Evolutionary conservation across 2,329 filamentous ascomycete species (phyloP).

Genomic region (Paecilomyces sp.): DNA sequence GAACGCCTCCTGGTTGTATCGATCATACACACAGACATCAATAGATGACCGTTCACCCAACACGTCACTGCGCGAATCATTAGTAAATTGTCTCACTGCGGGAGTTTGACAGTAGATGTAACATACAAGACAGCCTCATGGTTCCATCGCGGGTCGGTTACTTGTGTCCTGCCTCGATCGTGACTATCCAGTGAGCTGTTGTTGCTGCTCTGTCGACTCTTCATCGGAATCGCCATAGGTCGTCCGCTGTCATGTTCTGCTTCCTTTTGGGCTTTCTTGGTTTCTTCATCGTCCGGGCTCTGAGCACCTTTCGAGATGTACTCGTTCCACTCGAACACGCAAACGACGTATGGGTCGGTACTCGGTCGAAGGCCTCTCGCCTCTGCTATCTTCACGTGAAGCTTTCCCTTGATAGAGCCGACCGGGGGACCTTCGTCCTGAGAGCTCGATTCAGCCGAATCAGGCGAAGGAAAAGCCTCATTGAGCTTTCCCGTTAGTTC

Average conservation of each 20-base stretch:
- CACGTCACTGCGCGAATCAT: constrained; percentile 62
- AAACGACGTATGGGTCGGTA: constrained; percentile 89
- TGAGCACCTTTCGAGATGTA: constrained; percentile 84
- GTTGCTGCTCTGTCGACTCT: constrained; percentile 92
- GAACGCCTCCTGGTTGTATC: constrained; percentile 76
- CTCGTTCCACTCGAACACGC: constrained; percentile 93
- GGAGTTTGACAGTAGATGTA: neutral
- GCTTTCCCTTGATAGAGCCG: constrained; percentile 71
- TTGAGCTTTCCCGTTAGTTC: constrained; percentile 30
- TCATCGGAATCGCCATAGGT: constrained; percentile 93
- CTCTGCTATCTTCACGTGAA: constrained; percentile 82
- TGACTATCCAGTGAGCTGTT: constrained; percentile 69
- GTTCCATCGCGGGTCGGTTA: constrained; percentile 90
- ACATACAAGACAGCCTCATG: constrained; percentile 92
- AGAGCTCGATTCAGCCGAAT: constrained; percentile 8
- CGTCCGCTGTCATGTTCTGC: constrained; percentile 75
- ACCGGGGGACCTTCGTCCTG: constrained; percentile 53
- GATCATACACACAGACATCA: constrained; percentile 90
- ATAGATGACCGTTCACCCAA: constrained; percentile 85
- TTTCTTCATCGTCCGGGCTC: constrained; percentile 53
- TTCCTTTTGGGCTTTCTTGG: constrained; percentile 48
- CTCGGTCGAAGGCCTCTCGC: constrained; percentile 75
- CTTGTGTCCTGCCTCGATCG: constrained; percentile 52
- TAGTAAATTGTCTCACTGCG: constrained; percentile 13
- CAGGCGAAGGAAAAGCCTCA: constrained; percentile 24